Conservation (phyloP, 2,329 filamentous ascomycete genomes). For the Penicillium griseofulvum region DNA sequence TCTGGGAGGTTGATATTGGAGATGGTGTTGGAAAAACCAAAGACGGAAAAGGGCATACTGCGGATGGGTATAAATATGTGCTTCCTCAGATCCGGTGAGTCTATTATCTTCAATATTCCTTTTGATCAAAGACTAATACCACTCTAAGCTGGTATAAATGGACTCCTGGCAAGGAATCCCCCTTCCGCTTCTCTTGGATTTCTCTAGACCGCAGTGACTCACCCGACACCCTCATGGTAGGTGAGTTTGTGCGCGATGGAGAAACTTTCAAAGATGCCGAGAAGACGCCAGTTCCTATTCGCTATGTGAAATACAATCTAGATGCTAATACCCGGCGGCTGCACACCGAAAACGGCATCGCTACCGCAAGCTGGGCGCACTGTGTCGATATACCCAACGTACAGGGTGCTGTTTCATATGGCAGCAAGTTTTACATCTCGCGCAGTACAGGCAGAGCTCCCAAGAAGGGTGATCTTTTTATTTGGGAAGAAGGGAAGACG, state of each 20-base stretch:
- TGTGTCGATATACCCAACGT: slow-evolving; percentile 34
- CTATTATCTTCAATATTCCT: neutral
- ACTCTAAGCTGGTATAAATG: slow-evolving; percentile 9
- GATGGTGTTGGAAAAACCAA: slow-evolving; percentile 33
- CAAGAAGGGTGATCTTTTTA: slow-evolving; percentile 32
- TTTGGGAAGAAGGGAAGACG: slow-evolving; percentile 30
- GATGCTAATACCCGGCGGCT: slow-evolving; percentile 30
- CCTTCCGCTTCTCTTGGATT: slow-evolving; percentile 37
- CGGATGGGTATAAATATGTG: slow-evolving; percentile 35
- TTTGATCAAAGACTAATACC: neutral
- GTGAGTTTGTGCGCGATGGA: slow-evolving; percentile 33
- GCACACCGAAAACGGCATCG: slow-evolving; percentile 16
- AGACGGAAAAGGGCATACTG: slow-evolving; percentile 28
- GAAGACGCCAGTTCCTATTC: slow-evolving; percentile 18
- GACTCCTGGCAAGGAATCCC: slow-evolving; percentile 15
- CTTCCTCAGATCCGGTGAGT: slow-evolving; percentile 35
- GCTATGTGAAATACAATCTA: slow-evolving; percentile 33
- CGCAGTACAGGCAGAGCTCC: slow-evolving; percentile 29
- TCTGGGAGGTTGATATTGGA: slow-evolving; percentile 35
- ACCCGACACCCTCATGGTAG: slow-evolving; percentile 33
- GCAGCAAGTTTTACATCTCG: slow-evolving; percentile 35
- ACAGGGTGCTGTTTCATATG: slow-evolving; percentile 35
- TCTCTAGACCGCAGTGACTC: slow-evolving; percentile 36
- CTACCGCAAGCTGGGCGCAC: slow-evolving; percentile 31
- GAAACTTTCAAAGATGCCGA: slow-evolving; percentile 8